A percentile compares a stretch with the other conserved stretches of the same genome.
phyloP scores from a whole-genome alignment of 495 filamentous ascomycete genomes.

The Evernia prunastri region DNA sequence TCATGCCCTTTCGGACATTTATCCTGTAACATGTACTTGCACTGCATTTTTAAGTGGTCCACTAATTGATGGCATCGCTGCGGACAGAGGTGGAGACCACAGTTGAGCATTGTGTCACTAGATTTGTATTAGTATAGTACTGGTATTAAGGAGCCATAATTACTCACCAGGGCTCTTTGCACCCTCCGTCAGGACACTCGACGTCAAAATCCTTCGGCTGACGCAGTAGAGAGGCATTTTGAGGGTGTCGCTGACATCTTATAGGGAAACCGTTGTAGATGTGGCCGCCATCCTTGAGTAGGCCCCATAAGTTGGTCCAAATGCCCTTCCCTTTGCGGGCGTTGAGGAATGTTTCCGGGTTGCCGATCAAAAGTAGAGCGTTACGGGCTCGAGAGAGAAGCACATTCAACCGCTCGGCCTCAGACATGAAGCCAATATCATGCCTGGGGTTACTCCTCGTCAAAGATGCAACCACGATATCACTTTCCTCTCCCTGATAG shows the following conservation, averaged over 20 bases:
- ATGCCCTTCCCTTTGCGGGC: slow-evolving; percentile 52
- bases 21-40: slow-evolving; percentile 40
- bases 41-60: slow-evolving; percentile 62
- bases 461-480: slow-evolving; percentile 63
- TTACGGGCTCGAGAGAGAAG: slow-evolving; percentile 64
- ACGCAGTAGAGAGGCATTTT: slow-evolving; percentile 40
- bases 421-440: slow-evolving; percentile 70
- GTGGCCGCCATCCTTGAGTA: slow-evolving; percentile 46
- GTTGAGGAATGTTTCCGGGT: slow-evolving; percentile 58
- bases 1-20: slow-evolving; percentile 51
- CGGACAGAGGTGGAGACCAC: slow-evolving; percentile 55
- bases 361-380: slow-evolving; percentile 64
- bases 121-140: neutral
- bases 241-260: slow-evolving; percentile 59
- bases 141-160: neutral
- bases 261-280: slow-evolving; percentile 68
- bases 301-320: slow-evolving; percentile 55
- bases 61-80: slow-evolving; percentile 56
- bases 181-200: slow-evolving; percentile 68
- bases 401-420: slow-evolving; percentile 65
- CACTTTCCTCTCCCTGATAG: slow-evolving; percentile 74
- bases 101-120: slow-evolving; percentile 52
- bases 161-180: slow-evolving; percentile 28
- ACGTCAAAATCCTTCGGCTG: slow-evolving; percentile 51
- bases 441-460: slow-evolving; percentile 58